These are phyloP conservation scores for Neonectria faginata DNA, from an alignment of 2,329 filamentous ascomycete species.

Conservation along the genomic window DNA sequence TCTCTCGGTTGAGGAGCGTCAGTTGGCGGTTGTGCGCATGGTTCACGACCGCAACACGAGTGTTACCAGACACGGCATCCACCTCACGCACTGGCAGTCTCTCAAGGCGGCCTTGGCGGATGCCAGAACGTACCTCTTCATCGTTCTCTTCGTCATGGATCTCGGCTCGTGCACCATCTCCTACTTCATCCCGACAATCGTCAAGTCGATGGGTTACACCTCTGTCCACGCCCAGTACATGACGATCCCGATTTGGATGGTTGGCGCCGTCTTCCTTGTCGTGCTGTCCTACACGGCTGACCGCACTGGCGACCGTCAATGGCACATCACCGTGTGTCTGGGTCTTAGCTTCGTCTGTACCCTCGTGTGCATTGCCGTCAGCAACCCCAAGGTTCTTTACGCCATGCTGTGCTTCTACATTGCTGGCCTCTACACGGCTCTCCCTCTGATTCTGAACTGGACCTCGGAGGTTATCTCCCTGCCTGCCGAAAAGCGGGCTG, in stretches of 20 bases:
- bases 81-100: constrained; percentile 46
- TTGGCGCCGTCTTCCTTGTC: constrained; percentile 44
- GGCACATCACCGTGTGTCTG: constrained; percentile 44
- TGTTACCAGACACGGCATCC: constrained; percentile 42
- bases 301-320: constrained; percentile 42
- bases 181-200: constrained; percentile 66
- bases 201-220: constrained; percentile 60
- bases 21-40: constrained; percentile 70
- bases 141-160: constrained; percentile 61
- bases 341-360: constrained; percentile 43
- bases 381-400: constrained; percentile 44
- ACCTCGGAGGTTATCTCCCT: constrained; percentile 43
- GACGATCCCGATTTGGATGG: constrained; percentile 51
- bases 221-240: constrained; percentile 60
- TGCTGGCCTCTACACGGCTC: constrained; percentile 42
- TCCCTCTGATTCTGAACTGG: constrained; percentile 47
- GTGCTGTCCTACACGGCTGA: constrained; percentile 45
- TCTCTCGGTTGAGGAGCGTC: constrained; percentile 70
- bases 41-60: constrained; percentile 59
- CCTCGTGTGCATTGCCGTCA: constrained; percentile 49
- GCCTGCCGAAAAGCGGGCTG: constrained; percentile 48
- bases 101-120: constrained; percentile 54
- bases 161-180: constrained; percentile 60
- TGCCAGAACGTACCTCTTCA: constrained; percentile 60
- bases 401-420: constrained; percentile 47